Percentiles rank a stretch among this genome's conserved stretches.
Evolutionary conservation across 2,329 filamentous ascomycete genomes (phyloP).

Genomic region (Aspergillus chevalieri): DNA sequence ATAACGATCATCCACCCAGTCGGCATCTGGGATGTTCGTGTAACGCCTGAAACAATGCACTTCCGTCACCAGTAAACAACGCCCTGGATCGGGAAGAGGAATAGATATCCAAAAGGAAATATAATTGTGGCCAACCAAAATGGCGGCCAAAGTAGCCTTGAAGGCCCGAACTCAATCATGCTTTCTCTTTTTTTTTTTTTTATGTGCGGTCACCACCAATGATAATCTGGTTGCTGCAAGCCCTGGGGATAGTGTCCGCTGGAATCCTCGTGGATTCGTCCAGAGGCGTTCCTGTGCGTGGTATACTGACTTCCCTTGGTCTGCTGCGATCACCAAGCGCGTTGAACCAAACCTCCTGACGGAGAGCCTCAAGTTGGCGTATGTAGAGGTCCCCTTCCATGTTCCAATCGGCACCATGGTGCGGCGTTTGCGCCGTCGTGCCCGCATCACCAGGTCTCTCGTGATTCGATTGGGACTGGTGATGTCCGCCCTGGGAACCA

Average conservation of each 20-base stretch:
- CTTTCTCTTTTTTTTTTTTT: constrained; percentile 19
- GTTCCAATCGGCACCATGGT: constrained; percentile 26
- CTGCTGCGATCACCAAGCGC: constrained; percentile 69
- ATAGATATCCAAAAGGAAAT: neutral
- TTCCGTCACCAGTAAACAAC: neutral
- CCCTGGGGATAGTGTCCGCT: constrained; percentile 27
- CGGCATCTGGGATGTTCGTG: constrained; percentile 24
- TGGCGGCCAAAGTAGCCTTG: neutral
- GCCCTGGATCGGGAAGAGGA: neutral
- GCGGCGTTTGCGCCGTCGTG: constrained; percentile 4
- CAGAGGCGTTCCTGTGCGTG: constrained; percentile 25
- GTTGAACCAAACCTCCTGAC: constrained; percentile 82
- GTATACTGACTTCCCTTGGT: constrained; percentile 24
- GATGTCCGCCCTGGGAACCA: constrained; percentile 21
- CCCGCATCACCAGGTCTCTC: neutral
- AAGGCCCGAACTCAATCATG: neutral
- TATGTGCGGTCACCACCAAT: constrained; percentile 35
- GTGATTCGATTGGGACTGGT: constrained; percentile 5
- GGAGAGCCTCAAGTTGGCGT: constrained; percentile 78
- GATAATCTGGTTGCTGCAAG: constrained; percentile 35
- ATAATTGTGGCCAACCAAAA: neutral
- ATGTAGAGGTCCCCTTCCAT: constrained; percentile 71
- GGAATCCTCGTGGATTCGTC: constrained; percentile 26
- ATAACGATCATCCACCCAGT: constrained; percentile 28
- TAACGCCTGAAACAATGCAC: constrained; percentile 28